Conservation (phyloP, 139 green algal species). For the Chlorokybus atmophyticus region DNA sequence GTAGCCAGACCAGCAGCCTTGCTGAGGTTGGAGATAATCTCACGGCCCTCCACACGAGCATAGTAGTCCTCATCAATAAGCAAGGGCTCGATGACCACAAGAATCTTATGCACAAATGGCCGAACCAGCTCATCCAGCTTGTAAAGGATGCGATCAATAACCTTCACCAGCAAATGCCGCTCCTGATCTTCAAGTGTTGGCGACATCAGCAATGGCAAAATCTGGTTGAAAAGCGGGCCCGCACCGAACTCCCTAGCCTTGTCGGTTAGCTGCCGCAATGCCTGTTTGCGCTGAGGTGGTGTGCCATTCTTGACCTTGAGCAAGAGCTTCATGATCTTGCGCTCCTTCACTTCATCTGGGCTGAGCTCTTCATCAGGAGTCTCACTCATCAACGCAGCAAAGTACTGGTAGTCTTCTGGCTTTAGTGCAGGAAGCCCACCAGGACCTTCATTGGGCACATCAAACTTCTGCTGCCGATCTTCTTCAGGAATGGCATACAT, state of each 20-base stretch:
- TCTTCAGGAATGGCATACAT: constrained; percentile 77
- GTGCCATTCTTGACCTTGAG: constrained; percentile 99
- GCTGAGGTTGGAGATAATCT: constrained; percentile 98
- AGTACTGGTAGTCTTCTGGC: constrained; percentile 93
- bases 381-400: constrained; percentile 72
- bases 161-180: constrained; percentile 88
- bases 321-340: constrained; percentile 98
- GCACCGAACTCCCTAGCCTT: constrained; percentile 93
- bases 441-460: constrained; percentile 41
- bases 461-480: constrained; percentile 55
- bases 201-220: constrained; percentile 96
- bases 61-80: constrained; percentile 99
- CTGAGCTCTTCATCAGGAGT: constrained; percentile 79
- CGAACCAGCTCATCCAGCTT: constrained; percentile 96
- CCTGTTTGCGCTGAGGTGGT: constrained; percentile 86
- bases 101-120: constrained; percentile 98
- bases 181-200: constrained; percentile 98
- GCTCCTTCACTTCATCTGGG: constrained; percentile 85
- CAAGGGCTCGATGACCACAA: constrained; percentile 98
- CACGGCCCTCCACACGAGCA: constrained; percentile 86
- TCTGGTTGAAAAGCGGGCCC: constrained; percentile 91
- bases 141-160: constrained; percentile 89
- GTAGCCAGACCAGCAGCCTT: constrained; percentile 81
- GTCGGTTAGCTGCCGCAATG: constrained; percentile 91
- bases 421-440: constrained; percentile 92